phyloP scores from a whole-genome alignment of 2,329 filamentous ascomycete species.

The Botrytis elliptica region DNA sequence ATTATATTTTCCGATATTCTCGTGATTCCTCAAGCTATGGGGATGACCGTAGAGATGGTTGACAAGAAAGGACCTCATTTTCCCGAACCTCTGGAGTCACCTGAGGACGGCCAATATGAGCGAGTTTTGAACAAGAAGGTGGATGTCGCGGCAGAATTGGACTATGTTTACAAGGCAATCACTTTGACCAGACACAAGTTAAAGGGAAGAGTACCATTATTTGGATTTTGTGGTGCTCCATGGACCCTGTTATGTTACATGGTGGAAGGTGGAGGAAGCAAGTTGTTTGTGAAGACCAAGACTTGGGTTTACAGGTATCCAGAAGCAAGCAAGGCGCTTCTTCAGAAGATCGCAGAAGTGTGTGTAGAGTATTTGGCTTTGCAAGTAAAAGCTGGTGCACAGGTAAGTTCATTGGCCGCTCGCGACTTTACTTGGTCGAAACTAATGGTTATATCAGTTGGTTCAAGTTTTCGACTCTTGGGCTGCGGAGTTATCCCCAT shows the following conservation, averaged over 20 bases:
- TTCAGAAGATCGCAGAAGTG: conserved; percentile 89
- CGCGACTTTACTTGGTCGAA: background rate
- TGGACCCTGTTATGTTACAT: conserved; percentile 99
- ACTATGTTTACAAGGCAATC: conserved; percentile 95
- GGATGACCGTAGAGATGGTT: conserved; percentile 98
- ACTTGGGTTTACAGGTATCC: conserved; percentile 94
- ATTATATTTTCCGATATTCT: conserved; percentile 99
- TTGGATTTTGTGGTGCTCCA: conserved; percentile 94
- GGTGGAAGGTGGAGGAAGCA: conserved; percentile 95
- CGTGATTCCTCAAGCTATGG: conserved; percentile 95
- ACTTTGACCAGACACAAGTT: conserved; percentile 87
- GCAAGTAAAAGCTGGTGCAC: conserved; percentile 90
- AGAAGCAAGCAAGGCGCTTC: conserved; percentile 72
- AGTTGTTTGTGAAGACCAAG: conserved; percentile 91
- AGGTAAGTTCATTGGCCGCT: conserved; percentile 50
- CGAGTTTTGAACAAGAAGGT: conserved; percentile 74
- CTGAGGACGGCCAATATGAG: conserved; percentile 79
- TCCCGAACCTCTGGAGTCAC: conserved; percentile 75
- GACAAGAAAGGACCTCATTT: conserved; percentile 97
- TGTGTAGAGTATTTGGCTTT: conserved; percentile 93
- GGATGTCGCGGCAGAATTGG: conserved; percentile 80
- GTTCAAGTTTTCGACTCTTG: conserved; percentile 98
- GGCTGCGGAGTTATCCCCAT: conserved; percentile 88
- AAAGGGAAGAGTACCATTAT: conserved; percentile 82
- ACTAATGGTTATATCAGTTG: conserved; percentile 51